Evolutionary conservation across 768 basidiomycete species (phyloP), one percentile per base, ranked within the genome.

Genomic region (Suillus clintonianus): DNA sequence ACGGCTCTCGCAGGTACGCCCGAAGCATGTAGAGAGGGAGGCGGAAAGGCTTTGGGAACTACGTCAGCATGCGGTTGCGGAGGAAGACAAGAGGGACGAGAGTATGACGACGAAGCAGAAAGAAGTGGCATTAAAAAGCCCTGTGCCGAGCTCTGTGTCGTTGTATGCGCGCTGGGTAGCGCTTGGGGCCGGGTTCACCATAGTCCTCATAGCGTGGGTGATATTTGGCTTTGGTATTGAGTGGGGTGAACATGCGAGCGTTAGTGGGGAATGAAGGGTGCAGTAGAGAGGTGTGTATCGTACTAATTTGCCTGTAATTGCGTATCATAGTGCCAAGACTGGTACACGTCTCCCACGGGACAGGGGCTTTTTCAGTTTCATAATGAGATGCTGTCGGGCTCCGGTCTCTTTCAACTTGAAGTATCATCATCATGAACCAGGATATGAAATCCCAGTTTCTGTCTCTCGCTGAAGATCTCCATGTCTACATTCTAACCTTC

Each of bases 201-300:
- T 80, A 50, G 72, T 81, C 45, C 37, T 79, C 50, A 67, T 80
- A 50, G 79, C 75, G 22, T 81, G 80, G 79, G 69, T 80, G 48
- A 75, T 81, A 70, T 81, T 81, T 65, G 80, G 78, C 10, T 55
- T 81, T 54, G 79, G 79, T 43, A 74, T 81, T n/a, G 68, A 63
- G 9, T 81, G 79, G 80, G 80, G 79, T 17, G 79, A 80, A 48
- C 80, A 81, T 62, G 79, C 77, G 22, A 71, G 55, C 63, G 67
- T 72, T 24, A 68, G 70, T 64, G 72, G 74, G 50, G 74, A 74
- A 63, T 76, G 64, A 62, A 19, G 27, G 27, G 4, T 4, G 4
- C 27, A 27, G 2, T 27, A 27, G 27, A 27, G 27, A 27, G 27
- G 4, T 4, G 27, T 4, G 27, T 27, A 27, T 27, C 27, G 27